These are phyloP conservation scores for Sporothrix euskadiensis DNA, from an alignment of 2,329 filamentous ascomycete genomes.

Conservation along the genomic window DNA sequence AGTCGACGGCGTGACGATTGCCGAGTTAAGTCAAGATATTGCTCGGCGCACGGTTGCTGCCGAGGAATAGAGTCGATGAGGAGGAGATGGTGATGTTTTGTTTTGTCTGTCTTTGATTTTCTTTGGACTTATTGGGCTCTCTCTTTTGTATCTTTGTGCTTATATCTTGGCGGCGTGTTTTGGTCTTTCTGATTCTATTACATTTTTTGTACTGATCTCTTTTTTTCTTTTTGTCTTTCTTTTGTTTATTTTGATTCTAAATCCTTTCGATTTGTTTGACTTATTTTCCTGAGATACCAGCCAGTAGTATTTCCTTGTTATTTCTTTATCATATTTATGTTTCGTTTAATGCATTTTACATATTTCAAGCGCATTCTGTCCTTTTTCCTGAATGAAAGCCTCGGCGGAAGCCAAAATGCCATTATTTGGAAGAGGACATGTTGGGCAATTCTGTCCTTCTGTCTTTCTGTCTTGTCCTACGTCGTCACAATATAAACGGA, in stretches of 20 bases:
- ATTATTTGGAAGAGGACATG: background rate
- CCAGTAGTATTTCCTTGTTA: background rate
- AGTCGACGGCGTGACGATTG: slow-evolving; percentile 32
- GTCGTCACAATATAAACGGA: background rate
- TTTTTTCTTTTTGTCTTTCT: background rate
- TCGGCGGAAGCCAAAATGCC: background rate
- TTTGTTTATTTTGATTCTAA: background rate
- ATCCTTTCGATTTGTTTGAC: background rate
- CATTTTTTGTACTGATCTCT: background rate
- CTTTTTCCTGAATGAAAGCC: background rate
- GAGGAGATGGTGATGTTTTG: background rate
- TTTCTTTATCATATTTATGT: background rate
- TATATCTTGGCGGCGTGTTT: background rate
- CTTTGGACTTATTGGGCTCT: background rate
- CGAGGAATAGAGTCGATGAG: background rate
- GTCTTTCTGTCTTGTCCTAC: slow-evolving; percentile 7
- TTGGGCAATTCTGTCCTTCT: background rate
- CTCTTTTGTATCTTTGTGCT: background rate
- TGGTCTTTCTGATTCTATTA: background rate
- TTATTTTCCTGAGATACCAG: background rate
- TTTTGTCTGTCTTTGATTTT: background rate
- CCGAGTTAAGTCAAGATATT: slow-evolving; percentile 29
- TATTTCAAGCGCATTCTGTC: no score
- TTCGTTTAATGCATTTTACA: background rate
- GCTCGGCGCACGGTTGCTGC: slow-evolving; percentile 12